Evolutionary conservation across 108 stramenopile genomes (phyloP).

Genomic region (Skeletonema tropicum): DNA sequence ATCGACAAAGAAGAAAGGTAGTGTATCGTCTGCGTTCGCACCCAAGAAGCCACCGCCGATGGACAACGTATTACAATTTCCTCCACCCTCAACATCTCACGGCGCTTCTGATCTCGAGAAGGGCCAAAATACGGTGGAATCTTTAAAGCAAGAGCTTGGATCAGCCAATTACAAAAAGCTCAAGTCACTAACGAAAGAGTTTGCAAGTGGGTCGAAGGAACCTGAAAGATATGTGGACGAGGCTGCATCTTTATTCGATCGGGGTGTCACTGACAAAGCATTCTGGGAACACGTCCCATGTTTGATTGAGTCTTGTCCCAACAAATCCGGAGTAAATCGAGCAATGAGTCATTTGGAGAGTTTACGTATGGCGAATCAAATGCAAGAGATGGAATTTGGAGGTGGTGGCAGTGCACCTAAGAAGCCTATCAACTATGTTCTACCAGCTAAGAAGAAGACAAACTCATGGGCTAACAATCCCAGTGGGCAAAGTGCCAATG

Average conservation of each 20-base stretch:
- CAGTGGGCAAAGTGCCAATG: slow-evolving; percentile 6
- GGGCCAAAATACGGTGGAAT: slow-evolving; percentile 63
- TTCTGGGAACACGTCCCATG: slow-evolving; percentile 72
- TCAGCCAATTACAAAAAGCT: slow-evolving; percentile 76
- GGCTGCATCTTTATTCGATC: slow-evolving; percentile 72
- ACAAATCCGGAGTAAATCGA: slow-evolving; percentile 37
- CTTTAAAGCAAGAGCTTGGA: slow-evolving; percentile 74
- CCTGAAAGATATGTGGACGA: slow-evolving; percentile 78
- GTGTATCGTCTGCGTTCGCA: slow-evolving; percentile 23
- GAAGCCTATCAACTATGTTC: slow-evolving; percentile 11
- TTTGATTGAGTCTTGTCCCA: slow-evolving; percentile 78
- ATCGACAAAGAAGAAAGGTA: slow-evolving; percentile 24
- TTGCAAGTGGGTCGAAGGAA: slow-evolving; percentile 53
- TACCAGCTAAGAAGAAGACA: slow-evolving; percentile 28
- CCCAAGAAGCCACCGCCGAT: slow-evolving; percentile 44
- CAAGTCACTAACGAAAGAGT: slow-evolving; percentile 71
- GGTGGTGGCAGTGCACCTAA: slow-evolving; percentile 5
- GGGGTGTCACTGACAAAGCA: slow-evolving; percentile 59
- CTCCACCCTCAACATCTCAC: slow-evolving; percentile 18
- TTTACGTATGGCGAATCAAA: slow-evolving; percentile 30
- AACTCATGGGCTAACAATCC: slow-evolving; percentile 13
- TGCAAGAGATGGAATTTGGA: slow-evolving; percentile 42
- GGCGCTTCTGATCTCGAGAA: slow-evolving; percentile 7
- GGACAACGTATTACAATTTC: slow-evolving; percentile 60
- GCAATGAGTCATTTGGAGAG: slow-evolving; percentile 70